Conservation (phyloP, 179 eudicot genomes). For the Vitellaria paradoxa region DNA sequence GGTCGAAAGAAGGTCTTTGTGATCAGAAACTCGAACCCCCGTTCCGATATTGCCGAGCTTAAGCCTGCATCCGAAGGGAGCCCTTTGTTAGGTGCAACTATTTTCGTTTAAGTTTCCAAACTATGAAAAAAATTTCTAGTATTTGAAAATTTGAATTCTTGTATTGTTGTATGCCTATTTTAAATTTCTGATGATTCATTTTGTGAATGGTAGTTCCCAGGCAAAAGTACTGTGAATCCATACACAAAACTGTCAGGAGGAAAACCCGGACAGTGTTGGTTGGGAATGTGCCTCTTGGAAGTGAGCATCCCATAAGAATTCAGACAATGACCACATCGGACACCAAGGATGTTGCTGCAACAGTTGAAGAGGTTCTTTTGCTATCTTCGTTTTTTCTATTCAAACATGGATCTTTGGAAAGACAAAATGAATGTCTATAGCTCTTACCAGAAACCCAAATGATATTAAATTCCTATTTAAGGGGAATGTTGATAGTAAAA, state of each 20-base stretch:
- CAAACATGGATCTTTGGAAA: not conserved
- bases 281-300: constrained; percentile 93
- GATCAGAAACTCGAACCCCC: constrained; percentile 60
- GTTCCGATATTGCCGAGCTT: constrained; percentile 81
- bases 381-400: constrained; percentile 2
- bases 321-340: constrained; percentile 98
- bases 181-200: constrained; percentile 6
- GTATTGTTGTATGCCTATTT: not conserved
- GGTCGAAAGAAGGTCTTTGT: constrained; percentile 44
- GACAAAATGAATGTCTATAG: not conserved
- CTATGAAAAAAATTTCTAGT: not conserved
- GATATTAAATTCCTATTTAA: not conserved
- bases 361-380: constrained; percentile 77
- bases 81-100: constrained; percentile 65
- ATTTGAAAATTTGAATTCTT: not conserved
- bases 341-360: constrained; percentile 90
- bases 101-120: not conserved
- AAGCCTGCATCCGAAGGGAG: constrained; percentile 92
- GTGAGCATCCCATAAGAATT: constrained; percentile 94
- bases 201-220: constrained; percentile 65
- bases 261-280: constrained; percentile 92
- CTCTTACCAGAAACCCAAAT: not conserved
- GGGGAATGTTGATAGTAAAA: not conserved
- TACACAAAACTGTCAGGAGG: constrained; percentile 81
- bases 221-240: constrained; percentile 88